A percentile compares a stretch with the other conserved stretches of the same genome.
These are phyloP conservation scores for Platismatia glauca DNA, from an alignment of 495 filamentous ascomycete species.

Conservation along the genomic window DNA sequence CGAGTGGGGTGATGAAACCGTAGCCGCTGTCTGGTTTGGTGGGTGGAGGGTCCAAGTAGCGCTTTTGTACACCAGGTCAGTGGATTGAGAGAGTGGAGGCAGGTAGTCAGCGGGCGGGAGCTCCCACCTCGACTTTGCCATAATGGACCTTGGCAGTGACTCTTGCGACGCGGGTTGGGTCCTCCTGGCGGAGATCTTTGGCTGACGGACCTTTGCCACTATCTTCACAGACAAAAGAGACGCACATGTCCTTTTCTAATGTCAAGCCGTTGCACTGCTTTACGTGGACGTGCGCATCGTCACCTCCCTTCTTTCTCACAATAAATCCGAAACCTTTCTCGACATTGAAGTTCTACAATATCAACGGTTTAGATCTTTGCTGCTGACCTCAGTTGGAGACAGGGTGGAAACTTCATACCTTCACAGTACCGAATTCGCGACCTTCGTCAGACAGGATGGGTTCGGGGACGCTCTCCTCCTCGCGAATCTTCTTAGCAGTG, in stretches of 20 bases:
- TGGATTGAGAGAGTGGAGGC: background rate
- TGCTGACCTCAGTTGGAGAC: background rate
- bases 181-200: slow-evolving; percentile 12
- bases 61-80: background rate
- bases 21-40: slow-evolving; percentile 10
- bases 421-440: slow-evolving; percentile 13
- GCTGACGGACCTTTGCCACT: slow-evolving; percentile 9
- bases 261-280: slow-evolving; percentile 14
- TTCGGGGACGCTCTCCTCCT: slow-evolving; percentile 17
- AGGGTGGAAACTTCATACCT: background rate
- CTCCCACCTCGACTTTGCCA: slow-evolving; percentile 8
- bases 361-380: background rate
- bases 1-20: slow-evolving; percentile 11
- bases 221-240: slow-evolving; percentile 15
- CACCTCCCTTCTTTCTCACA: slow-evolving; percentile 2
- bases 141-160: slow-evolving; percentile 13
- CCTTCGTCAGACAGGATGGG: slow-evolving; percentile 11
- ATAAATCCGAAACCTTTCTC: slow-evolving; percentile 14
- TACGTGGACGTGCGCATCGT: slow-evolving; percentile 8
- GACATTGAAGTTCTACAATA: background rate
- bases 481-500: slow-evolving; percentile 17
- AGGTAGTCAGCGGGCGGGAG: background rate
- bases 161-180: slow-evolving; percentile 8
- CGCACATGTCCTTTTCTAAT: slow-evolving; percentile 7
- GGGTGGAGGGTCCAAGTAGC: slow-evolving; percentile 1